A percentile compares a stretch with the other conserved stretches of the same genome.
Evolutionary conservation across 179 eudicot genomes (phyloP).

Genomic region (Actinidia arguta): DNA sequence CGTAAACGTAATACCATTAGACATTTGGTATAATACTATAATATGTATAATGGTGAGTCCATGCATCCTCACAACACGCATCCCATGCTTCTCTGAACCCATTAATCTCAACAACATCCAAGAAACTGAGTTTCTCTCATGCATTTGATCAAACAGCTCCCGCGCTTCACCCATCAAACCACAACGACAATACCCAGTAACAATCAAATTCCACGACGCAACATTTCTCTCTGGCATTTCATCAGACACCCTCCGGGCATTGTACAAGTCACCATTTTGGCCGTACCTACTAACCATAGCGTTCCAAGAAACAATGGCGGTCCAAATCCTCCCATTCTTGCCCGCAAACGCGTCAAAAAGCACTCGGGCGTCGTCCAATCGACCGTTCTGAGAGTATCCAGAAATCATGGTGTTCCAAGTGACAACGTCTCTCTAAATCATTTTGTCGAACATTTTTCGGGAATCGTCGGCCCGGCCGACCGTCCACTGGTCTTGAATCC

Average conservation of each 20-base stretch:
- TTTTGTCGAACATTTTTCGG: slow-evolving; percentile 41
- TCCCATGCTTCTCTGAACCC: slow-evolving; percentile 42
- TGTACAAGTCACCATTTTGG: slow-evolving; percentile 33
- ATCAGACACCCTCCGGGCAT: slow-evolving; percentile 45
- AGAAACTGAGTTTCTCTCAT: slow-evolving; percentile 42
- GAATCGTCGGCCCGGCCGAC: slow-evolving; percentile 36
- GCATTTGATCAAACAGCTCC: slow-evolving; percentile 47
- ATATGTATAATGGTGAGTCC: no score
- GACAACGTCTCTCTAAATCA: slow-evolving; percentile 39
- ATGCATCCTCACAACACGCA: slow-evolving; percentile 42
- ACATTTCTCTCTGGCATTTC: slow-evolving; percentile 46
- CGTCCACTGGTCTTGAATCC: slow-evolving; percentile 22
- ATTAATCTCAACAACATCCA: slow-evolving; percentile 42
- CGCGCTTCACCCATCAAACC: slow-evolving; percentile 43
- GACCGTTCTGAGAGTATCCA: slow-evolving; percentile 34
- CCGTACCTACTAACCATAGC: slow-evolving; percentile 54
- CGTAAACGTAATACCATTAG: no score
- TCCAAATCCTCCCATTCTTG: slow-evolving; percentile 55
- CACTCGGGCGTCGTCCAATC: slow-evolving; percentile 21
- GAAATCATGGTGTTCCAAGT: slow-evolving; percentile 43
- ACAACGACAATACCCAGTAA: slow-evolving; percentile 53
- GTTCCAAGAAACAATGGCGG: slow-evolving; percentile 54
- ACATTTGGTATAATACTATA: no score
- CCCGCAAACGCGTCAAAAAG: slow-evolving; percentile 33
- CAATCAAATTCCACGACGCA: slow-evolving; percentile 50